A percentile compares a stretch with the other conserved stretches of the same genome.
Evolutionary conservation across 768 basidiomycete genomes (phyloP).

Genomic region (Dendrothele bispora): DNA sequence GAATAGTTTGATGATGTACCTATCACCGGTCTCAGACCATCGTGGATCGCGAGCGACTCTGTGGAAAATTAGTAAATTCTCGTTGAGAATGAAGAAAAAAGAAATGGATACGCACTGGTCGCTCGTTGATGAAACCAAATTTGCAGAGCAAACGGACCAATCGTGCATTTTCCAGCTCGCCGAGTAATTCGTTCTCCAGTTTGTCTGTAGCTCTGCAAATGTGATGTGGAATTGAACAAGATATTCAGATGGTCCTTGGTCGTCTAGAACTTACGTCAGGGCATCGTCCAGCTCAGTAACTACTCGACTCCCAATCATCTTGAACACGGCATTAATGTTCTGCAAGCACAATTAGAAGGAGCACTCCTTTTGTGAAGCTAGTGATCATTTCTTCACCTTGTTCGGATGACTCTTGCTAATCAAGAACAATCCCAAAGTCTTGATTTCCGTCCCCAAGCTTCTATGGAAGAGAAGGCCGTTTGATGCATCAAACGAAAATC

Average conservation of each 20-base stretch:
- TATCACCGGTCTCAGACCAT: slow-evolving; percentile 98
- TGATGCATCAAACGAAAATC: slow-evolving; percentile 85
- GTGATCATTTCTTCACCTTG: slow-evolving; percentile 46
- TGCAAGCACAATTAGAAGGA: slow-evolving; percentile 27
- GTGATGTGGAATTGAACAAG: background rate
- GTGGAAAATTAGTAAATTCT: too few species aligned
- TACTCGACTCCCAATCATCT: slow-evolving; percentile 72
- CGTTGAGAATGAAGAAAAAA: background rate
- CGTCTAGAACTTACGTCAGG: slow-evolving; percentile 66
- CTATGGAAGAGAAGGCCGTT: slow-evolving; percentile 77
- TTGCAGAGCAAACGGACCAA: slow-evolving; percentile 88
- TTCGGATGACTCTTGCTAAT: slow-evolving; percentile 67
- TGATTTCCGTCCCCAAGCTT: slow-evolving; percentile 84
- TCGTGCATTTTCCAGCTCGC: slow-evolving; percentile 92
- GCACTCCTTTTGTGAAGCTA: background rate
- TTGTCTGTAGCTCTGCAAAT: slow-evolving; percentile 68
- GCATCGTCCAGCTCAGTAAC: slow-evolving; percentile 83
- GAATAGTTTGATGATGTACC: slow-evolving; percentile 98
- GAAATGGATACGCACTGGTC: slow-evolving; percentile 80
- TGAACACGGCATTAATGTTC: slow-evolving; percentile 78
- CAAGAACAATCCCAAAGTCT: slow-evolving; percentile 76
- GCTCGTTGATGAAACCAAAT: slow-evolving; percentile 97
- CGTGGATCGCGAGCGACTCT: slow-evolving; percentile 94
- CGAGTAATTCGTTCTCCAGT: slow-evolving; percentile 79
- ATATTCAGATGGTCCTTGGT: background rate